These are phyloP conservation scores for Kodamaea alishanica DNA, from an alignment of 1,139 yeast genomes.

Conservation along the genomic window DNA sequence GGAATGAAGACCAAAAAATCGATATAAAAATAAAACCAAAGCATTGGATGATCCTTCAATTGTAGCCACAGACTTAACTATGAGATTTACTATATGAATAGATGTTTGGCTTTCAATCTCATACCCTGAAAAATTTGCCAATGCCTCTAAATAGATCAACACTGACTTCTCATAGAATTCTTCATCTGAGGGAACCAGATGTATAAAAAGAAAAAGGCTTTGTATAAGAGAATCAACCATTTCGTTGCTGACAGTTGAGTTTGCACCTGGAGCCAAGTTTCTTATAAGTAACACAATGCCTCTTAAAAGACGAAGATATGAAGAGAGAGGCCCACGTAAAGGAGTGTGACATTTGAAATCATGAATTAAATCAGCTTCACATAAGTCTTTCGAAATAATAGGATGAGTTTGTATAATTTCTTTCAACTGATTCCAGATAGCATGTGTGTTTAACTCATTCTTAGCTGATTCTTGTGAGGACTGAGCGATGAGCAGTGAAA, in stretches of 20 bases:
- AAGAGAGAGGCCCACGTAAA: neutral
- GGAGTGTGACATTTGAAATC: neutral
- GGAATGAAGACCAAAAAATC: neutral
- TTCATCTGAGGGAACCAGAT: slow-evolving; percentile 1
- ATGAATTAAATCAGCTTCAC: neutral
- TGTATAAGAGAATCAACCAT: slow-evolving; percentile 3
- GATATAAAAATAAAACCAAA: slow-evolving; percentile 1
- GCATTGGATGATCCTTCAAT: neutral
- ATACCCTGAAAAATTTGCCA: slow-evolving; percentile 12
- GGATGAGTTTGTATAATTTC: slow-evolving; percentile 3
- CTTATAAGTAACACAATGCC: slow-evolving; percentile 7
- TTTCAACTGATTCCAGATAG: slow-evolving; percentile 1
- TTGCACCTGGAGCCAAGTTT: slow-evolving; percentile 5
- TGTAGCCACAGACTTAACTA: slow-evolving; percentile 1
- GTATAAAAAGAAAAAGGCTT: slow-evolving; percentile 4
- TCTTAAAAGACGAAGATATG: slow-evolving; percentile 8
- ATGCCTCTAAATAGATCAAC: slow-evolving; percentile 10
- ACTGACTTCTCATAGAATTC: slow-evolving; percentile 9
- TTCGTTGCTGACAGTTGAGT: neutral
- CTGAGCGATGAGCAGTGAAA: too few species aligned
- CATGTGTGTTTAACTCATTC: too few species aligned
- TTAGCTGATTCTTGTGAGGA: too few species aligned
- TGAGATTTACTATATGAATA: neutral
- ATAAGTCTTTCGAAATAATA: neutral
- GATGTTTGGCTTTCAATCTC: neutral